These are phyloP conservation scores for Tripterygium wilfordii DNA, from an alignment of 177 flowering plant species.

Conservation along the genomic window DNA sequence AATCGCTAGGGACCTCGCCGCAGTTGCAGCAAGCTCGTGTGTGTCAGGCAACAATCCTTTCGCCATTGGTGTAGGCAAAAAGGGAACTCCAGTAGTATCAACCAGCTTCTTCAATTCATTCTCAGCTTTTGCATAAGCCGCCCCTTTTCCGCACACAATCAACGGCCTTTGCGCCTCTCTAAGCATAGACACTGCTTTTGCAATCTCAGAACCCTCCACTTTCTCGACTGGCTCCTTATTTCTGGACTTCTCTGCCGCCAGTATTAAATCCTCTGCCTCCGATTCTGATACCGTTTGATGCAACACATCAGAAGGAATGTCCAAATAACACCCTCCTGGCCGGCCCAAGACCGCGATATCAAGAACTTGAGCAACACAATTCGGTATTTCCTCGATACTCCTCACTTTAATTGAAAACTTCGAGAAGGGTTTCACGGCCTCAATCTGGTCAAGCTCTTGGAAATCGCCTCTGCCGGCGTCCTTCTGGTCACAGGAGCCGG, in stretches of 20 bases:
- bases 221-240: no score
- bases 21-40: slow-evolving; percentile 82
- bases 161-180: slow-evolving; percentile 72
- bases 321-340: slow-evolving; percentile 89
- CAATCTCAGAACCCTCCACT: slow-evolving; percentile 29
- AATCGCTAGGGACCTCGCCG: slow-evolving; percentile 84
- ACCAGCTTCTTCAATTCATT: slow-evolving; percentile 52
- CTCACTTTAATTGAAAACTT: slow-evolving; percentile 58
- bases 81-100: slow-evolving; percentile 84
- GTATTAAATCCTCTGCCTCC: slow-evolving; percentile 50
- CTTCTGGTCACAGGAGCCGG: slow-evolving; percentile 85
- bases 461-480: slow-evolving; percentile 85
- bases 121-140: slow-evolving; percentile 73
- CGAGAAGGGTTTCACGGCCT: slow-evolving; percentile 70
- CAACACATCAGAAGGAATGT: slow-evolving; percentile 82
- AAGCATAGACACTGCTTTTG: slow-evolving; percentile 53
- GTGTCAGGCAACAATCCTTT: slow-evolving; percentile 84
- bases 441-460: slow-evolving; percentile 93
- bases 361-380: slow-evolving; percentile 44
- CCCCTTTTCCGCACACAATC: slow-evolving; percentile 92
- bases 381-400: slow-evolving; percentile 51
- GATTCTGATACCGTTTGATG: slow-evolving; percentile 61
- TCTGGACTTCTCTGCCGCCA: slow-evolving; percentile 14
- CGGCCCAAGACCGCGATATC: slow-evolving; percentile 42
- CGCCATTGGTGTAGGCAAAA: slow-evolving; percentile 98